phyloP scores from a whole-genome alignment of 257 asterid genomes.

The Solanum paucissectum region DNA sequence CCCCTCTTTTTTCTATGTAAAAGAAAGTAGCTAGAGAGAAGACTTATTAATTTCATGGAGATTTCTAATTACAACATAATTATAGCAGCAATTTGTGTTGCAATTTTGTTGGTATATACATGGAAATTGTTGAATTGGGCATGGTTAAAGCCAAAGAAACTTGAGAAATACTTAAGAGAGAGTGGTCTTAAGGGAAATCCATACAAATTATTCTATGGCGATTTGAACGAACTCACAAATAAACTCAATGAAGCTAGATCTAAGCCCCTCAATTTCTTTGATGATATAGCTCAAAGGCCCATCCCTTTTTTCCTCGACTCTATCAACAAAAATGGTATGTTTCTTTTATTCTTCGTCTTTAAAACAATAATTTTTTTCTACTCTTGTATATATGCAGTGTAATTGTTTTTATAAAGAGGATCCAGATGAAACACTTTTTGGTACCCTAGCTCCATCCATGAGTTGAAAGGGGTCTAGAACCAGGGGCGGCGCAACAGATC shows the following conservation, averaged over 20 bases:
- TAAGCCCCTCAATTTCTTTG: conserved; percentile 19
- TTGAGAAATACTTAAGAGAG: conserved; percentile 19
- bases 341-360: not conserved
- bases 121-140: conserved; percentile 24
- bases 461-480: too few species aligned
- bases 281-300: conserved; percentile 23
- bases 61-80: not conserved
- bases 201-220: conserved; percentile 24
- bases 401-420: too few species aligned
- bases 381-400: too few species aligned
- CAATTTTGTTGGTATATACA: not conserved
- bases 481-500: too few species aligned
- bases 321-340: conserved; percentile 25
- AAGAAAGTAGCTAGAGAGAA: too few species aligned
- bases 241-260: conserved; percentile 9
- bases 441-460: too few species aligned
- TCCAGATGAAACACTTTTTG: too few species aligned
- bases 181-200: conserved; percentile 27
- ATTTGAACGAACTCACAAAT: conserved; percentile 10
- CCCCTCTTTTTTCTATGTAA: not conserved
- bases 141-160: conserved; percentile 24
- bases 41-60: too few species aligned
- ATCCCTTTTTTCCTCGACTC: conserved; percentile 4
- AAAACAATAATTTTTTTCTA: too few species aligned
- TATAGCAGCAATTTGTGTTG: not conserved